Conservation (phyloP, 75 land plant genomes). For the Pinus albicaulis region DNA sequence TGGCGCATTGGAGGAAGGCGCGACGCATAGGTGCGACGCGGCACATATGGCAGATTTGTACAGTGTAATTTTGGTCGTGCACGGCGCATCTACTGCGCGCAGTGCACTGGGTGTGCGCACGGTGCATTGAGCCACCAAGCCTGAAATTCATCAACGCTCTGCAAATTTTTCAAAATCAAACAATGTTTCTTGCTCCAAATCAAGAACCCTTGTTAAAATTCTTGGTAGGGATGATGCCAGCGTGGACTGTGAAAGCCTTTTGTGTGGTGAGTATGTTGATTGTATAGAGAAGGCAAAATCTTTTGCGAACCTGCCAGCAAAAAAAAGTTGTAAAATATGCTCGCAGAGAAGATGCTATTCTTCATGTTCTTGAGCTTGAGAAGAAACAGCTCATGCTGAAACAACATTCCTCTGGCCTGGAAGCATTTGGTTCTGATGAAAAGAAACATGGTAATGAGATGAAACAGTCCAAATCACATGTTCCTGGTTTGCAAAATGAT, state of each 20-base stretch:
- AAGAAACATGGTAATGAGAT: neutral
- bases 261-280: constrained; percentile 81
- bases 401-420: constrained; percentile 6
- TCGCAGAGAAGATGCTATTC: constrained; percentile 76
- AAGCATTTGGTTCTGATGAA: neutral
- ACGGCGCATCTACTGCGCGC: too few species aligned
- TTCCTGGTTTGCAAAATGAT: neutral
- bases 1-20: too few species aligned
- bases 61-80: too few species aligned
- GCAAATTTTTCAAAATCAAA: too few species aligned
- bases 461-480: too few species aligned
- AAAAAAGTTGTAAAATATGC: constrained; percentile 68
- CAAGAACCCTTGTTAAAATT: constrained; percentile 75
- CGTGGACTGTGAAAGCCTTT: constrained; percentile 75
- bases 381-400: constrained; percentile 20
- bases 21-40: too few species aligned
- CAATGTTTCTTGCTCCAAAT: constrained; percentile 51
- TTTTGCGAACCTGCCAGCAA: constrained; percentile 26
- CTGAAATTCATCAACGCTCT: too few species aligned
- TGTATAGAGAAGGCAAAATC: constrained; percentile 65
- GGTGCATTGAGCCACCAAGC: too few species aligned
- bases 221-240: constrained; percentile 72
- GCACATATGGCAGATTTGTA: too few species aligned
- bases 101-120: too few species aligned
- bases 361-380: constrained; percentile 78